Evolutionary conservation across 495 filamentous ascomycete species (phyloP).

Genomic region (Xylaria nigripes): DNA sequence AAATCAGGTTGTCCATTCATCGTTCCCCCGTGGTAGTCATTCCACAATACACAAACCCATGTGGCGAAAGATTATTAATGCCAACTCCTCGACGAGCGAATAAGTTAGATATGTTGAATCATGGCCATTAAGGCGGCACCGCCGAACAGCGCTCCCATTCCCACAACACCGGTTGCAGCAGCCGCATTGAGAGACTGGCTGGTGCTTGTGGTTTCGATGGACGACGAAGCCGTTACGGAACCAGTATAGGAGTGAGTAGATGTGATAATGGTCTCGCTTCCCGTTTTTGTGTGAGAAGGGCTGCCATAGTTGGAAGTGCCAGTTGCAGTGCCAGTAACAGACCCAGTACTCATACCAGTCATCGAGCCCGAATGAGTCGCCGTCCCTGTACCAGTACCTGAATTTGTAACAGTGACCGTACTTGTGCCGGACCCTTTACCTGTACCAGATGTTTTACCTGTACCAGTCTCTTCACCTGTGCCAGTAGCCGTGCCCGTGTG

Average conservation of each 20-base stretch:
- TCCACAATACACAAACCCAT: conserved; percentile 1
- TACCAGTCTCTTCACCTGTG: not conserved
- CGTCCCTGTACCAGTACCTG: conserved; percentile 5
- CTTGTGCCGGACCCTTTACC: not conserved
- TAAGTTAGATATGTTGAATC: conserved; percentile 16
- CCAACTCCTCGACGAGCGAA: not conserved
- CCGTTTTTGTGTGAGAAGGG: conserved; percentile 5
- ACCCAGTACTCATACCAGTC: too few species aligned
- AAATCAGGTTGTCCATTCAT: too few species aligned
- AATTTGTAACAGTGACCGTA: not conserved
- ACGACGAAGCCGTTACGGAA: not conserved
- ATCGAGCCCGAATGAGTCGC: too few species aligned
- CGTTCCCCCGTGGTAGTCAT: not conserved
- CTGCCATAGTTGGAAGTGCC: not conserved
- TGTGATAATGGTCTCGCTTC: conserved; percentile 9
- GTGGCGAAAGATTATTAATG: not conserved
- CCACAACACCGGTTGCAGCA: conserved; percentile 21
- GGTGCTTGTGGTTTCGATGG: conserved; percentile 3
- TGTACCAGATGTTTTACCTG: not conserved
- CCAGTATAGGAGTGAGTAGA: conserved; percentile 4
- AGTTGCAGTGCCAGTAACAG: conserved; percentile 6
- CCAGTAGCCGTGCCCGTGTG: not conserved
- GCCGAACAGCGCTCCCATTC: conserved; percentile 26
- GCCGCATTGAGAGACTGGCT: conserved; percentile 14
- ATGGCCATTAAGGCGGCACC: conserved; percentile 20